A percentile compares a stretch with the other conserved stretches of the same genome.
Conservation (phyloP, 129 eudicot species). For the Chrysanthemum seticuspe region DNA sequence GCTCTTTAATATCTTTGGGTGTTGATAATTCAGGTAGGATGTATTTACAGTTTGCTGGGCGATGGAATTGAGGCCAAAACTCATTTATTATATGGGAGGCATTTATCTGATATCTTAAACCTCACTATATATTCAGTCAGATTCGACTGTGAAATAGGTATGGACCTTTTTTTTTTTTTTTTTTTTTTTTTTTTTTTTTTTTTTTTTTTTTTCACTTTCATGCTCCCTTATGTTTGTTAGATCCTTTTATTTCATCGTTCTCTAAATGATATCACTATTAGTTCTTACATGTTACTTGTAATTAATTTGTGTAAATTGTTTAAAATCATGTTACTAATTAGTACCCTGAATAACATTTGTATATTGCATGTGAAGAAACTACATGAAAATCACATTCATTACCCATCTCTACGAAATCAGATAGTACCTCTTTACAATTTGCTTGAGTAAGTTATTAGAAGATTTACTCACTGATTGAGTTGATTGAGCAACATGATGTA, state of each 20-base stretch:
- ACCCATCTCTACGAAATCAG: background rate
- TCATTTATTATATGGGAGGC: background rate
- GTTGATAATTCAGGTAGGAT: background rate
- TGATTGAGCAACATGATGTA: background rate
- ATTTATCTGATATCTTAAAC: background rate
- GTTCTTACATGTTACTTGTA: background rate
- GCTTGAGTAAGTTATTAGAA: background rate
- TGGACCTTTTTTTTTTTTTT: background rate
- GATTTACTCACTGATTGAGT: background rate
- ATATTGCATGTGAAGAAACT: background rate
- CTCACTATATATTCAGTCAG: background rate
- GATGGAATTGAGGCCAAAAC: background rate
- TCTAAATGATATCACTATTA: too few species aligned
- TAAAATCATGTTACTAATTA: background rate
- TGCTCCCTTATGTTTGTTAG: background rate
- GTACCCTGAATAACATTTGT: background rate
- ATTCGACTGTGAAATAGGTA: background rate
- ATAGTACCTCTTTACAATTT: background rate
- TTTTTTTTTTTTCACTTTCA: too few species aligned
- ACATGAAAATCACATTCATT: too few species aligned
- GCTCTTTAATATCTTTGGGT: background rate
- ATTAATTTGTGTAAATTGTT: too few species aligned
- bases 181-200: too few species aligned
- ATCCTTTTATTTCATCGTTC: background rate
- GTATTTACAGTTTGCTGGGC: background rate